A percentile compares a stretch with the other conserved stretches of the same genome.
Conservation (phyloP, 495 filamentous ascomycete species). For the Hypoxylon perforatum region DNA sequence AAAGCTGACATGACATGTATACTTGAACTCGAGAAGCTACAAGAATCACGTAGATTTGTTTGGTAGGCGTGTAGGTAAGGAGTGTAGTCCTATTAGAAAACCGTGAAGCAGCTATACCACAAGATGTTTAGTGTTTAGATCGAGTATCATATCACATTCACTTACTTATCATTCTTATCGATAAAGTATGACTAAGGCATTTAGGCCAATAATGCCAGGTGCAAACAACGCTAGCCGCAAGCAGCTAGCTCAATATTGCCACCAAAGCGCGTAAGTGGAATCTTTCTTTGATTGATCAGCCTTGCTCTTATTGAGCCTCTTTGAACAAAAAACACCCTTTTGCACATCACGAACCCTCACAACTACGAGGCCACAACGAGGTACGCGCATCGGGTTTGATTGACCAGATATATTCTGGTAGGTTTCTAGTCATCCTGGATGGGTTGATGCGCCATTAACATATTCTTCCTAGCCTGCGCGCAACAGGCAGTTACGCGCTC, state of each 20-base stretch:
- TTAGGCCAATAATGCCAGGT: too few relatives aligned
- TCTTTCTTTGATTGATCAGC: slow-evolving; percentile 36
- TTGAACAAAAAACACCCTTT: slow-evolving; percentile 17
- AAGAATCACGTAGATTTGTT: too few relatives aligned
- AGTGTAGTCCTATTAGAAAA: too few relatives aligned
- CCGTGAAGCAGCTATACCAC: too few relatives aligned
- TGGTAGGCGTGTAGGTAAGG: too few relatives aligned
- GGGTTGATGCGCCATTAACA: slow-evolving; percentile 13
- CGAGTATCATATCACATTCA: too few relatives aligned
- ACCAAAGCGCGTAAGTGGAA: slow-evolving; percentile 11
- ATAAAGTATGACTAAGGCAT: background rate
- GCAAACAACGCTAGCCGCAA: too few relatives aligned
- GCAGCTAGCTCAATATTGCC: slow-evolving; percentile 17
- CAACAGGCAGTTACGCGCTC: slow-evolving; percentile 8
- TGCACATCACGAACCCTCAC: slow-evolving; percentile 20
- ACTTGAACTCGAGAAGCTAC: too few relatives aligned
- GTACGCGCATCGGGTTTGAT: slow-evolving; percentile 9
- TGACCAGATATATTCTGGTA: slow-evolving; percentile 15
- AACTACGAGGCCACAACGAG: background rate
- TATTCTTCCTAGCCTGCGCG: slow-evolving; percentile 3
- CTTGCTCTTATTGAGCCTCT: slow-evolving; percentile 23
- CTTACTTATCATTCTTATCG: slow-evolving; percentile 1
- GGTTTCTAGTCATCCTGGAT: slow-evolving; percentile 10
- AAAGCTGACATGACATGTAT: too few relatives aligned
- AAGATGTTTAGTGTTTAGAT: too few relatives aligned